Conservation (phyloP, 2,329 filamentous ascomycete genomes). For the Dactylella cylindrospora region DNA sequence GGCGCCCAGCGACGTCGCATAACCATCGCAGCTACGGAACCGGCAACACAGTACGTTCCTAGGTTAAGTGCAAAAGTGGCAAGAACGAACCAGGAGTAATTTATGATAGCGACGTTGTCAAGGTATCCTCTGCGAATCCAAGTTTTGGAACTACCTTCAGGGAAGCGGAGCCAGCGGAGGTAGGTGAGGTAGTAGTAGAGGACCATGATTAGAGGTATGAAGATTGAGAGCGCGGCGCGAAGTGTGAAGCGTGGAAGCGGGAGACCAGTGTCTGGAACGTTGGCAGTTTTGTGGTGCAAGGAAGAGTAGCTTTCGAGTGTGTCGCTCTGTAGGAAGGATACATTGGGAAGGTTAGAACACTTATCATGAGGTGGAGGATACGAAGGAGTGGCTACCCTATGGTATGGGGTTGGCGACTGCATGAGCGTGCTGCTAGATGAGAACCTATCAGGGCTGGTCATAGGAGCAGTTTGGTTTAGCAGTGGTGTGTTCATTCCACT, state of each 20-base stretch:
- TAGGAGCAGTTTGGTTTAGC: slow-evolving; percentile 9
- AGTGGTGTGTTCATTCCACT: slow-evolving; percentile 17
- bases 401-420: not conserved
- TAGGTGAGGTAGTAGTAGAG: slow-evolving; percentile 34
- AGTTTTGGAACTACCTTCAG: slow-evolving; percentile 15
- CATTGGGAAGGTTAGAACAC: not conserved
- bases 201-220: slow-evolving; percentile 11
- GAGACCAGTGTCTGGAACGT: slow-evolving; percentile 22
- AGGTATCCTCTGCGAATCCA: slow-evolving; percentile 31
- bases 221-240: slow-evolving; percentile 23
- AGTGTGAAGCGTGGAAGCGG: slow-evolving; percentile 20
- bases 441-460: not conserved
- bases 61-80: slow-evolving; percentile 32
- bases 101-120: slow-evolving; percentile 32
- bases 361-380: no score
- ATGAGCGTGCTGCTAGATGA: no score
- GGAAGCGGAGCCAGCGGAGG: slow-evolving; percentile 29
- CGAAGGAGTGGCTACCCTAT: no score
- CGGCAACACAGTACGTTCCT: slow-evolving; percentile 21
- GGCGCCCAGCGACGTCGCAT: slow-evolving; percentile 34
- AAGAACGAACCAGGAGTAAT: slow-evolving; percentile 40
- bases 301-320: slow-evolving; percentile 1
- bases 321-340: not conserved
- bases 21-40: slow-evolving; percentile 30
- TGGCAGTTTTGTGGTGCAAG: slow-evolving; percentile 20